Evolutionary conservation across 1,284 basidiomycete species (phyloP), one percentile per base, ranked within the genome.

Genomic region (Apiotrichum laibachii): DNA sequence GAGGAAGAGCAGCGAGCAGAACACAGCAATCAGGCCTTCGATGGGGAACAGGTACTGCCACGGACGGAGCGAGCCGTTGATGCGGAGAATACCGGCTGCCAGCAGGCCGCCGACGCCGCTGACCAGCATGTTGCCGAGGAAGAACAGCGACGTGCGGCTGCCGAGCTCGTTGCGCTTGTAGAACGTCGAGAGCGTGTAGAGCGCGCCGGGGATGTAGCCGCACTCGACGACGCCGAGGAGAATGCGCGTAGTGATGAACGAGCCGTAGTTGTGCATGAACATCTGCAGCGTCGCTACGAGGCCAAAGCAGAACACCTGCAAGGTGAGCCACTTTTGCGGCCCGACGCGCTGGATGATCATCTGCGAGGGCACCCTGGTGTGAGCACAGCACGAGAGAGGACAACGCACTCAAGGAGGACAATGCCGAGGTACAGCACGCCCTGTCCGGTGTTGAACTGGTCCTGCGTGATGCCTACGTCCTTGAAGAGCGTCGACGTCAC

Each of bases 391-490:
- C 5, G 2, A 11, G 19, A 37, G n/a, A 26, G 7, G 2, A 11
- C 31, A 53, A 53, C 21, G n/a, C 34, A 53, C 55, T 77, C 73
- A 42, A 73, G 62, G 1, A 75, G 59, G 31, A 77, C 66, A 58
- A 77, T 75, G 42, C 72, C 72, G 40, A 73, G 60, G 49, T 65
- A 75, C 8, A 77, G 60, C 21, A 76, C 56, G 0, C 67, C 58
- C 53, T 72, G 68, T 16, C 72, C 72, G 26, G 60, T 65, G 63
- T 76, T 77, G 68, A 70, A 72, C 26, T 74, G 68, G 46, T 74
- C 61, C 50, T 72, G 72, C 12, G 55, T 62, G 59, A 75, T 72
- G 12, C 61, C 68, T 10, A 74, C 63, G 35, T 71, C 63, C 42
- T 65, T 59, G 46, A 58, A 53, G 15, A 58, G 42, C 8, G 60